These are phyloP conservation scores for Irpex sp. DNA, from an alignment of 1,284 basidiomycete species.

Conservation along the genomic window DNA sequence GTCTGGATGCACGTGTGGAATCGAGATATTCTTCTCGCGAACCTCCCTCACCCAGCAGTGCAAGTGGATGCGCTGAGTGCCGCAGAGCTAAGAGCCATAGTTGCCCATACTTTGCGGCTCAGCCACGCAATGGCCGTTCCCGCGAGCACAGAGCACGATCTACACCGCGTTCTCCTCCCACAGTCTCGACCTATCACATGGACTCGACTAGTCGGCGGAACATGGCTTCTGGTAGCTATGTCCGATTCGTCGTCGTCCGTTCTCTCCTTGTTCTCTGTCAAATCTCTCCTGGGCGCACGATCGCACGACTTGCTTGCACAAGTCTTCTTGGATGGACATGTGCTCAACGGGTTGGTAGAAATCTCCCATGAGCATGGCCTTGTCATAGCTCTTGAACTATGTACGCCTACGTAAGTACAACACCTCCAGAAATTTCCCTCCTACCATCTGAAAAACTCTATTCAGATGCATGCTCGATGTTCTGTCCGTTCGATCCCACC, in stretches of 20 bases:
- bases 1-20: not conserved
- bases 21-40: not conserved
- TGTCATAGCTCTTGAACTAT: not conserved
- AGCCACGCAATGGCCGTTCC: not conserved
- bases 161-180: not conserved
- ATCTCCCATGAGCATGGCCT: not conserved
- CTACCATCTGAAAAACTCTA: not conserved
- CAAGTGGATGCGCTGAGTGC: not conserved
- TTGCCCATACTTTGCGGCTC: not conserved
- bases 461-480: not conserved
- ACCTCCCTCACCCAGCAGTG: not conserved
- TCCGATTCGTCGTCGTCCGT: not conserved
- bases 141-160: not conserved
- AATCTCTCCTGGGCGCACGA: not conserved
- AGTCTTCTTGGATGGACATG: not conserved
- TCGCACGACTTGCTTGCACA: not conserved
- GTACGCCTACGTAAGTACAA: not conserved
- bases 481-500: not conserved
- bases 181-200: not conserved
- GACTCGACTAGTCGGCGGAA: not conserved
- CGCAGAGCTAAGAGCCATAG: not conserved
- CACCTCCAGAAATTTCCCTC: not conserved
- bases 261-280: not conserved
- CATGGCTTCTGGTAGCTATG: not conserved
- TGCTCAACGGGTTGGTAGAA: not conserved